Percentiles rank a stretch among this genome's conserved stretches.
Conservation (phyloP, 805 yeast genomes). For the Metschnikowia bowlesiae region DNA sequence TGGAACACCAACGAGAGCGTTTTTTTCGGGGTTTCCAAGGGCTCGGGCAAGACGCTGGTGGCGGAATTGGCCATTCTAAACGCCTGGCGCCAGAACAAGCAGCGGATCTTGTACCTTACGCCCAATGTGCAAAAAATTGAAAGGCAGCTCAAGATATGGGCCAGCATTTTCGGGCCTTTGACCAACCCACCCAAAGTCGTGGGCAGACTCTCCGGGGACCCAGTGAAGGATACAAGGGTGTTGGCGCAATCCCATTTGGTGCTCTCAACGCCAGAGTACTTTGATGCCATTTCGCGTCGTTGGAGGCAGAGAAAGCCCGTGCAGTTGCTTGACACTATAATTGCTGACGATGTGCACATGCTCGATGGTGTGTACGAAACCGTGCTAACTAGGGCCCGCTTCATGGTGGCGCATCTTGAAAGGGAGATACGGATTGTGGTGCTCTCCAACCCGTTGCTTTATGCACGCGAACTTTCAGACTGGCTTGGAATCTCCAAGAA, state of each 20-base stretch:
- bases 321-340: conserved; percentile 60
- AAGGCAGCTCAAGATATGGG: conserved; percentile 48
- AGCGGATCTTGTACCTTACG: conserved; percentile 68
- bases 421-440: conserved; percentile 57
- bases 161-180: conserved; percentile 38
- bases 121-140: conserved; percentile 60
- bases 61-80: conserved; percentile 71
- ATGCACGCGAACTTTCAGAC: conserved; percentile 72
- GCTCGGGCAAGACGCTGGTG: conserved; percentile 66
- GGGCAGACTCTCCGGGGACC: conserved; percentile 50
- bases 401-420: conserved; percentile 64
- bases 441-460: conserved; percentile 64
- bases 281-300: conserved; percentile 66
- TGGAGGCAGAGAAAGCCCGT: conserved; percentile 79
- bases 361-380: conserved; percentile 71
- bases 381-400: conserved; percentile 64
- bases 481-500: conserved; percentile 76
- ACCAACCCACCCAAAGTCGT: conserved; percentile 55
- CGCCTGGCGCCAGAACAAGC: conserved; percentile 67
- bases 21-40: conserved; percentile 69
- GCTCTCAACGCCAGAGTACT: conserved; percentile 74
- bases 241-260: conserved; percentile 62
- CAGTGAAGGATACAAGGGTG: conserved; percentile 48
- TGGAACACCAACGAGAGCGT: conserved; percentile 55
- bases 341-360: conserved; percentile 70